Percentiles rank a stretch among this genome's conserved stretches.
Conservation (phyloP, 2,329 filamentous ascomycete species). For the Ceratocystis lukuohia region DNA sequence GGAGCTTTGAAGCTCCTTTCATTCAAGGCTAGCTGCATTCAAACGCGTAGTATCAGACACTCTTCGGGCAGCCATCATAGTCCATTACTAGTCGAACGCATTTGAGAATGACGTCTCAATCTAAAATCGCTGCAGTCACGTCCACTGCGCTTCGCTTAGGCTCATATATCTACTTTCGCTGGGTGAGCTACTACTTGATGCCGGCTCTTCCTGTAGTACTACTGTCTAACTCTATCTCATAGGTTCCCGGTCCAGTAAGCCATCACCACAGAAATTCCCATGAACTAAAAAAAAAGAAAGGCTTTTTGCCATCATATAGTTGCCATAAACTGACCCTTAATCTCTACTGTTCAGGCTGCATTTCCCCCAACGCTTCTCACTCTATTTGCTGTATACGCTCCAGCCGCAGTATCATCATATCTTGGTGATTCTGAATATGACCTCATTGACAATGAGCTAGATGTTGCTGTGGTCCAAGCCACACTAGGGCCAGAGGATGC, state of each 20-base stretch:
- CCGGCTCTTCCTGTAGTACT: background rate
- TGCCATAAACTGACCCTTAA: background rate
- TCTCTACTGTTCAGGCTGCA: slow-evolving; percentile 20
- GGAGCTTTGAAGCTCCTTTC: slow-evolving; percentile 1
- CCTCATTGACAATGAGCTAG: slow-evolving; percentile 46
- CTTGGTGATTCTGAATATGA: slow-evolving; percentile 43
- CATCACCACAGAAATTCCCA: background rate
- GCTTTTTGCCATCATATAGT: background rate
- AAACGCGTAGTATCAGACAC: background rate
- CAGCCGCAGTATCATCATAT: slow-evolving; percentile 48
- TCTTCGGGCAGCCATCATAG: background rate
- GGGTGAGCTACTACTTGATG: slow-evolving; percentile 33
- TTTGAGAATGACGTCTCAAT: slow-evolving; percentile 10
- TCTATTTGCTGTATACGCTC: slow-evolving; percentile 51
- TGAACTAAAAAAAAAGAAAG: background rate
- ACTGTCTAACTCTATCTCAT: background rate
- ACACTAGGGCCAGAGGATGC: background rate
- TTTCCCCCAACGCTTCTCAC: slow-evolving; percentile 34
- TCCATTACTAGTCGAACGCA: background rate
- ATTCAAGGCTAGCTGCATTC: background rate
- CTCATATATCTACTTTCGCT: slow-evolving; percentile 48
- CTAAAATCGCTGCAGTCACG: slow-evolving; percentile 26
- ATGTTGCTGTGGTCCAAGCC: slow-evolving; percentile 33
- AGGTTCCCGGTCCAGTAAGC: slow-evolving; percentile 26
- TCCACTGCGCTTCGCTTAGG: slow-evolving; percentile 30